Conservation (phyloP, 768 basidiomycete species). For the Auricularia auricula-judae region DNA sequence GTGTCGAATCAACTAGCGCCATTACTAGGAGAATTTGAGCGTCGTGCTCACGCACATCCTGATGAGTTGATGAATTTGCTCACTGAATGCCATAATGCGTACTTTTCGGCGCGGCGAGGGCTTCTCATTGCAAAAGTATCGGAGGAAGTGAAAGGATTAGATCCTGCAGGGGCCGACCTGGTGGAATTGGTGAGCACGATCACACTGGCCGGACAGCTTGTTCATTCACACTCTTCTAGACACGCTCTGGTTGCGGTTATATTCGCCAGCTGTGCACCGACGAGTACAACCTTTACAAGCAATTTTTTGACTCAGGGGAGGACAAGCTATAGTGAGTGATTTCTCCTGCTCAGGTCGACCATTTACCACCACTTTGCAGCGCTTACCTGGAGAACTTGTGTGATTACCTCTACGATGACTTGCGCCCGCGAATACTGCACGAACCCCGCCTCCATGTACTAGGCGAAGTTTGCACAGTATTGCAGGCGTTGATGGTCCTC, state of each 20-base stretch:
- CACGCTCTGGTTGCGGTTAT: conserved; percentile 84
- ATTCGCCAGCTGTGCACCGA: conserved; percentile 84
- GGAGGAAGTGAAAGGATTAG: conserved; percentile 74
- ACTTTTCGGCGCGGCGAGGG: conserved; percentile 60
- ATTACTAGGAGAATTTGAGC: conserved; percentile 76
- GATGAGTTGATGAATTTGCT: conserved; percentile 77
- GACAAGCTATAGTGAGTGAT: conserved; percentile 52
- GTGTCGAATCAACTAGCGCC: conserved; percentile 64
- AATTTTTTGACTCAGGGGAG: conserved; percentile 83
- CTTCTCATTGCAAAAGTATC: conserved; percentile 64
- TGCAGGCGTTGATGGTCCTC: conserved; percentile 92
- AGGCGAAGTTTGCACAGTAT: conserved; percentile 91
- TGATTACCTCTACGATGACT: conserved; percentile 89
- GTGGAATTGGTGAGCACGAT: conserved; percentile 64
- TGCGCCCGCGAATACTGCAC: conserved; percentile 90
- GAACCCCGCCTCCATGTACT: conserved; percentile 79
- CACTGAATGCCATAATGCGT: conserved; percentile 78
- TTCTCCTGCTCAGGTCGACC: too few relatives aligned
- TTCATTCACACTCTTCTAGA: conserved; percentile 33
- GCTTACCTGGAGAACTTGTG: conserved; percentile 85
- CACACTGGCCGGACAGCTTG: neutral
- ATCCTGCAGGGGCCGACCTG: conserved; percentile 68
- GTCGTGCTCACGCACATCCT: conserved; percentile 61
- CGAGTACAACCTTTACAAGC: conserved; percentile 76
- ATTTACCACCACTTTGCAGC: conserved; percentile 32